Evolutionary conservation across 2,329 filamentous ascomycete species (phyloP), one percentile per base, ranked within the genome.

Genomic region (Claviceps humidiphila): DNA sequence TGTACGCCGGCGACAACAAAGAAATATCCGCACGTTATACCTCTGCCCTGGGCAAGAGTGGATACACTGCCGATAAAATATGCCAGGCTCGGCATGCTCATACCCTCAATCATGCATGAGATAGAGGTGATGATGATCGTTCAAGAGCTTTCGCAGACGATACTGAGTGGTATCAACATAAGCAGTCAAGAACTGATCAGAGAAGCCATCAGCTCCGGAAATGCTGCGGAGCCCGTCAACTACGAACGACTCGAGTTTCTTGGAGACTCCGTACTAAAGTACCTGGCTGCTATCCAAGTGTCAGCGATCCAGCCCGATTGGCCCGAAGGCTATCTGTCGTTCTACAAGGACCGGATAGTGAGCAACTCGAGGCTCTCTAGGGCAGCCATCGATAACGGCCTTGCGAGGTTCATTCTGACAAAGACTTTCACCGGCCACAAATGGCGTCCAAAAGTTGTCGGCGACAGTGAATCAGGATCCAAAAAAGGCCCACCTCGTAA

Each of bases 221-320:
- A 73, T 1, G 81, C 87, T 0, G 62, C 66, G 2, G 80, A 82
- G 47, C 64, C 69, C 1, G 75, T 74, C 0, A 77, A 95, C 57
- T 96, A 96, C 62, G 85, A 97, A 60, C 75, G 85, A 2, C 71
- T 95, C 0, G 93, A 97, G 63, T 94, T 94, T 58, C 70, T 96
- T 0, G 93, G 93, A 0, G 91, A 97, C 60, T 82, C 81, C 0
- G 73, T 95, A 1, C 73, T 97, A 40, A 97, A 97, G 61, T 78
- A 84, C 53, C 80, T 79, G 47, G 75, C 85, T 0, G 80, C 82
- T 0, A 64, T 88, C 1, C 83, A 89, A 52, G 73, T 90, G 3
- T 70, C 72, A 17, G 73, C 74, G 0, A 65, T 73, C 22, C 63
- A 89, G 55, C 77, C 78, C 0, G 68, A 74, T 4, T 89, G 80